Evolutionary conservation across 176 grass and related monocot genomes (phyloP).

Genomic region (Leersia perrieri): DNA sequence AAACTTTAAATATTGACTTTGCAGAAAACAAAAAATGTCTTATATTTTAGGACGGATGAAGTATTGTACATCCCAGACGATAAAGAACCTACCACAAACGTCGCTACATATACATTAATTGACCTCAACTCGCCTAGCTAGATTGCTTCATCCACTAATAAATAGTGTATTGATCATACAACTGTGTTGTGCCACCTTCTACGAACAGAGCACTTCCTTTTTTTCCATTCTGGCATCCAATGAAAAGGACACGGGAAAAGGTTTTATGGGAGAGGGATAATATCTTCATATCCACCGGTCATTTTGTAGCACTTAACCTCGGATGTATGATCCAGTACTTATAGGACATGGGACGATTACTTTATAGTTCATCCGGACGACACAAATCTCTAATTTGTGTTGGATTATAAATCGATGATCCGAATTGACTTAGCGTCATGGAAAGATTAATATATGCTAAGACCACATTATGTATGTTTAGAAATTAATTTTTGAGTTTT

Average conservation of each 20-base stretch:
- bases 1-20: too few relatives aligned
- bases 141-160: constrained; percentile 16
- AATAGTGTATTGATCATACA: background rate
- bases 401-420: background rate
- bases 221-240: constrained; percentile 19
- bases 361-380: background rate
- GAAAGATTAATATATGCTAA: background rate
- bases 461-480: too few relatives aligned
- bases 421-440: background rate
- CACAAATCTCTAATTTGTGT: rapidly evolving
- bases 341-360: background rate
- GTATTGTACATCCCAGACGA: background rate
- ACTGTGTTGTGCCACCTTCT: background rate
- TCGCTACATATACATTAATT: background rate
- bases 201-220: background rate
- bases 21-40: too few relatives aligned
- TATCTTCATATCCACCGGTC: background rate
- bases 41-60: too few relatives aligned
- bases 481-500: background rate
- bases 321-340: background rate
- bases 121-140: background rate
- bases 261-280: background rate
- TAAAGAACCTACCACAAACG: background rate
- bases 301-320: background rate
- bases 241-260: background rate